A percentile compares a stretch with the other conserved stretches of the same genome.
Conservation (phyloP, 768 basidiomycete genomes). For the Naganishia friedmannii region DNA sequence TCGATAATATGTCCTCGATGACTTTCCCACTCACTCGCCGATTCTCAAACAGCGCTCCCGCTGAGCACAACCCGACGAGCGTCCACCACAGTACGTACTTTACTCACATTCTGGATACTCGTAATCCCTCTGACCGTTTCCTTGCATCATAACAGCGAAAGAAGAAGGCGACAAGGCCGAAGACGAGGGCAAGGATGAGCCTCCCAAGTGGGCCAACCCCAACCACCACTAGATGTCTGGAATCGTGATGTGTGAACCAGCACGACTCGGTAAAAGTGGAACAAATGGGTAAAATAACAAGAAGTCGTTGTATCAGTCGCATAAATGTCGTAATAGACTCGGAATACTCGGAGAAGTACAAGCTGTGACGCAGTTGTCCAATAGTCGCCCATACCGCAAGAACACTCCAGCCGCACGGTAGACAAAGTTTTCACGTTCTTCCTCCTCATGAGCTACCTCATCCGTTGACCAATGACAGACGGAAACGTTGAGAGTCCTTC, state of each 20-base stretch:
- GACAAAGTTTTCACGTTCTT: no score
- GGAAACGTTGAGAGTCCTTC: no score
- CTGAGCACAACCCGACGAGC: constrained; percentile 50
- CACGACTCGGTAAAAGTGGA: not conserved
- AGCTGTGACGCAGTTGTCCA: not conserved
- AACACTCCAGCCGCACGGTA: no score
- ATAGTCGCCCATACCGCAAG: no score
- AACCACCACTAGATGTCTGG: constrained; percentile 19
- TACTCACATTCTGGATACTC: no score
- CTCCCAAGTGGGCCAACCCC: constrained; percentile 48
- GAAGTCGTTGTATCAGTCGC: not conserved
- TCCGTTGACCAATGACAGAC: no score
- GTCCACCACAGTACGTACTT: constrained; percentile 46
- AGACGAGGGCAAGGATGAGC: constrained; percentile 53
- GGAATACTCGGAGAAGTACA: not conserved
- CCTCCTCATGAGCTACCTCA: no score
- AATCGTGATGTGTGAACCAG: not conserved
- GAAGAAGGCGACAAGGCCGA: constrained; percentile 53
- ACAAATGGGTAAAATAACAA: not conserved
- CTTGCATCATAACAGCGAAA: constrained; percentile 37
- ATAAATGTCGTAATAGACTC: not conserved
- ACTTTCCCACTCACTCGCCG: no score
- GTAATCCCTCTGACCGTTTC: not conserved
- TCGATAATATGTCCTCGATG: no score
- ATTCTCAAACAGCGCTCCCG: constrained; percentile 25